Conservation (phyloP, 805 yeast genomes). For the Lipomyces anomalus region DNA sequence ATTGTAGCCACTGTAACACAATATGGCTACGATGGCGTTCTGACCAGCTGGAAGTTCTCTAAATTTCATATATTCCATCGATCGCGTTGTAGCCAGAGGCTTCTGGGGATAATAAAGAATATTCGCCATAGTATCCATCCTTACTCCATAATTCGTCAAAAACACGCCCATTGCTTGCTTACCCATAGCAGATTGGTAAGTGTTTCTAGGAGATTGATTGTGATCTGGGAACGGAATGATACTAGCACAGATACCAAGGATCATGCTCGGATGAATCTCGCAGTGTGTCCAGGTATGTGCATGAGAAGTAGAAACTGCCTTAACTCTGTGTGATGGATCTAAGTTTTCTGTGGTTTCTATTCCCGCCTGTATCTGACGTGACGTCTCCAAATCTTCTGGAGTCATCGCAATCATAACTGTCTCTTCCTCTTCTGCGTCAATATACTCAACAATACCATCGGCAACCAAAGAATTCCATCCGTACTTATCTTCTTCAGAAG, state of each 20-base stretch:
- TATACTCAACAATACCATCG: slow-evolving; percentile 89
- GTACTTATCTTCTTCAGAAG: slow-evolving; percentile 50
- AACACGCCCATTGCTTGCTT: slow-evolving; percentile 99
- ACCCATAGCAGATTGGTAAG: slow-evolving; percentile 99
- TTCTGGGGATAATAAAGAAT: slow-evolving; percentile 96
- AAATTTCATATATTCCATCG: slow-evolving; percentile 96
- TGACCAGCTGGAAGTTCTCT: slow-evolving; percentile 99
- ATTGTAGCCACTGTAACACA: slow-evolving; percentile 97
- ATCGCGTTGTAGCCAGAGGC: slow-evolving; percentile 94
- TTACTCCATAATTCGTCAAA: slow-evolving; percentile 86
- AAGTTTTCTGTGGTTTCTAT: slow-evolving; percentile 43
- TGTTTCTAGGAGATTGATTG: slow-evolving; percentile 98
- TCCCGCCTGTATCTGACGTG: slow-evolving; percentile 39
- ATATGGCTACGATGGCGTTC: slow-evolving; percentile 96
- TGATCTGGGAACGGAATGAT: slow-evolving; percentile 99
- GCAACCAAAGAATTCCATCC: slow-evolving; percentile 81
- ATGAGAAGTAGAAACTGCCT: slow-evolving; percentile 54
- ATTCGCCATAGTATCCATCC: slow-evolving; percentile 99
- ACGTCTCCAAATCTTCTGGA: slow-evolving; percentile 86
- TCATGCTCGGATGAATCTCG: slow-evolving; percentile 98
- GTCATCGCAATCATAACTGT: slow-evolving; percentile 98
- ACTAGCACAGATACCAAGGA: slow-evolving; percentile 96
- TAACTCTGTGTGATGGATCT: slow-evolving; percentile 83
- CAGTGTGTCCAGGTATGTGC: slow-evolving; percentile 92
- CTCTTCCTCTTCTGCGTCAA: slow-evolving; percentile 99